phyloP scores from a whole-genome alignment of 768 basidiomycete species.

The Exsudoporus frostii region DNA sequence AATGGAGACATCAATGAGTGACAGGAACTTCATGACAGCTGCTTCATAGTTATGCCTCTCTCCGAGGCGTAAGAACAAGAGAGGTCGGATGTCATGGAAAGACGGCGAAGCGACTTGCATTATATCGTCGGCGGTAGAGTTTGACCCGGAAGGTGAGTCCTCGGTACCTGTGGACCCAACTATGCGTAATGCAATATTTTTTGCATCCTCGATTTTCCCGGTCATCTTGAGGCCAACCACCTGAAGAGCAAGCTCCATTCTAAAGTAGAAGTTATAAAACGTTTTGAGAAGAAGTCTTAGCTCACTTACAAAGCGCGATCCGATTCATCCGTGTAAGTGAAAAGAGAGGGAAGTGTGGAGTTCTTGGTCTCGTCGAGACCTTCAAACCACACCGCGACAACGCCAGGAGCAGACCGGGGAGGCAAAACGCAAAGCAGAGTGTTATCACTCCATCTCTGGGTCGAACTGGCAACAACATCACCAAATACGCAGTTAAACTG shows the following conservation, averaged over 20 bases:
- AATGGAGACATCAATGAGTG: slow-evolving; percentile 65
- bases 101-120: slow-evolving; percentile 53
- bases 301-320: slow-evolving; percentile 78
- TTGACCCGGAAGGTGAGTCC: slow-evolving; percentile 35
- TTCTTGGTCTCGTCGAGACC: slow-evolving; percentile 65
- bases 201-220: slow-evolving; percentile 89
- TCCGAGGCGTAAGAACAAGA: slow-evolving; percentile 52
- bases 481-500: slow-evolving; percentile 84
- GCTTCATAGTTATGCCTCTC: slow-evolving; percentile 67
- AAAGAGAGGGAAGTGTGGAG: slow-evolving; percentile 54
- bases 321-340: slow-evolving; percentile 89
- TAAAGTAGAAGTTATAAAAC: slow-evolving; percentile 32
- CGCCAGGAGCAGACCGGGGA: slow-evolving; percentile 74
- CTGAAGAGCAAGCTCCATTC: slow-evolving; percentile 94
- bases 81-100: slow-evolving; percentile 52
- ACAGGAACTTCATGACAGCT: slow-evolving; percentile 76
- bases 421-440: slow-evolving; percentile 91
- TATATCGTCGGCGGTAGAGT: slow-evolving; percentile 36
- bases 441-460: slow-evolving; percentile 89
- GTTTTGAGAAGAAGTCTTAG: slow-evolving; percentile 1
- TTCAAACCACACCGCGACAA: slow-evolving; percentile 88
- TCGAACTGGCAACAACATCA: slow-evolving; percentile 73
- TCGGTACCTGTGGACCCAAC: slow-evolving; percentile 70
- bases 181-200: slow-evolving; percentile 90
- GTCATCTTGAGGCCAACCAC: slow-evolving; percentile 97